Base-by-base conservation (phyloP, 208 protist genomes). In the Leishmania tarentolae region DNA sequence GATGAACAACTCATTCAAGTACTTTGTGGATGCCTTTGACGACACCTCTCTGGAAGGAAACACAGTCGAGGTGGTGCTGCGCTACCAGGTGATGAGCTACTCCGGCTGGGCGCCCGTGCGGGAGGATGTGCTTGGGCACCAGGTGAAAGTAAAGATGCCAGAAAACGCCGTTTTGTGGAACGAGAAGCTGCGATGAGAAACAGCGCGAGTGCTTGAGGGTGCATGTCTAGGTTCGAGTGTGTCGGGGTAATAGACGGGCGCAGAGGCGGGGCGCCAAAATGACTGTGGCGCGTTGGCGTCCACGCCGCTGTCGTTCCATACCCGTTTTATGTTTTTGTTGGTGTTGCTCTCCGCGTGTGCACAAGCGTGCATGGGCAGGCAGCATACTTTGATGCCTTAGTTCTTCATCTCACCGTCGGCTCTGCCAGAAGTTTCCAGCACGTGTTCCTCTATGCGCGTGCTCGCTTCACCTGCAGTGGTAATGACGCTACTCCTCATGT, bases 11-110 rank as follows among this genome's bases (percentile, higher is more conserved):
- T 83, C 87, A 6, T 86, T 86, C 78, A 96, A 96, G 86, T 96
- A 94, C 72, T 75, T 93, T 11, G 86, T 93, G 57, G 88, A 94
- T 72, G 85, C 81, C 28, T 83, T 92, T 53, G 83, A 81, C 47
- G 56, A 76, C 40, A 63, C 46, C 31, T 78, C 78, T 37, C 75
- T 89, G 47, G 57, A 31, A 8, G 75, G 83, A 17, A 83, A 66
- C n/a, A 75, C 71, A 15, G 74, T 96, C 46, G 82, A 92, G 69
- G 61, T 95, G 50, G 53, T 90, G 19, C 53, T 96, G 40, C 88
- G 86, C 31, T 97, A 97, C 53, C 91, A 97, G 76, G 83, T 93
- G 79, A 90, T 97, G 81, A 93, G 91, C 66, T 89, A 89, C 83
- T 93, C 88, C 11, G 93, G 93, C 13, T 95, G 87, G 86, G 84